Conservation (phyloP, 495 filamentous ascomycete species). For the Podospora appendiculata region DNA sequence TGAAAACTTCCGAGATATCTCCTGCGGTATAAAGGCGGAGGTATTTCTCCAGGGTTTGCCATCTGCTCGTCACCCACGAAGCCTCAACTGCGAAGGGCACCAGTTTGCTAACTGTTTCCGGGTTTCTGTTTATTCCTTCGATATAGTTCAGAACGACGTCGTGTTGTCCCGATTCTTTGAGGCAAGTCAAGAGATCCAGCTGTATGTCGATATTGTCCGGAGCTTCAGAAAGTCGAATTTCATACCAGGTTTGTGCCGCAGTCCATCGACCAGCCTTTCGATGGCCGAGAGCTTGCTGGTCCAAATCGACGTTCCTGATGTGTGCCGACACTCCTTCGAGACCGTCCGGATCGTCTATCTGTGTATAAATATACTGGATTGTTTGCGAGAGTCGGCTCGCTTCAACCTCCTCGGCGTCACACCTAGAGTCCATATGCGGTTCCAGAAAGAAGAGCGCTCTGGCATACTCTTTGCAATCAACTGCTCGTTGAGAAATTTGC, state of each 20-base stretch:
- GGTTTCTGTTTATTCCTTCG: slow-evolving; percentile 59
- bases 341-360: slow-evolving; percentile 96
- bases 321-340: slow-evolving; percentile 89
- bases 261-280: slow-evolving; percentile 92
- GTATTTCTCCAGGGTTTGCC: slow-evolving; percentile 66
- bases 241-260: slow-evolving; percentile 97
- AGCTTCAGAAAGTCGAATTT: slow-evolving; percentile 70
- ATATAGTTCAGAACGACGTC: slow-evolving; percentile 80
- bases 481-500: slow-evolving; percentile 71
- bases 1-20: slow-evolving; percentile 62
- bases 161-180: slow-evolving; percentile 88
- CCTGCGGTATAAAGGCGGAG: slow-evolving; percentile 43
- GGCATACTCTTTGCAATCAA: slow-evolving; percentile 88
- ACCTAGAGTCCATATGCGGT: slow-evolving; percentile 62
- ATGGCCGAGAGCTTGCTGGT: slow-evolving; percentile 88
- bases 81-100: slow-evolving; percentile 82
- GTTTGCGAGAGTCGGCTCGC: slow-evolving; percentile 57
- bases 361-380: slow-evolving; percentile 86
- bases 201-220: slow-evolving; percentile 72
- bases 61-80: slow-evolving; percentile 79
- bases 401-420: slow-evolving; percentile 23
- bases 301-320: slow-evolving; percentile 70
- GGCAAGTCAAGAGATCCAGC: slow-evolving; percentile 74
- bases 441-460: slow-evolving; percentile 92
- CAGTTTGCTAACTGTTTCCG: slow-evolving; percentile 46